Evolutionary conservation across 176 grass and related monocot species (phyloP).

Genomic region (Panicum miliaceum): DNA sequence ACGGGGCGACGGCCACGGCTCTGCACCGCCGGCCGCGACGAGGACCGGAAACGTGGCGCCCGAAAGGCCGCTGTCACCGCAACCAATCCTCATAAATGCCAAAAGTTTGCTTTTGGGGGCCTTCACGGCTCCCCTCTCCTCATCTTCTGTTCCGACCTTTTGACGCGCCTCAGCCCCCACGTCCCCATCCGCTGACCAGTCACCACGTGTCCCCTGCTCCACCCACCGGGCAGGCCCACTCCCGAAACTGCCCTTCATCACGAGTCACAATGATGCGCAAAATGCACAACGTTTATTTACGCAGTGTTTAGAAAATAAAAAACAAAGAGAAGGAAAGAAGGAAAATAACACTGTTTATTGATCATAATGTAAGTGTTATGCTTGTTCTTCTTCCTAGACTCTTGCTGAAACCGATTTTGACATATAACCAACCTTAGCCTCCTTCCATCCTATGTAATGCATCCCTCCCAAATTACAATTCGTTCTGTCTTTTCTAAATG

Average conservation of each 20-base stretch:
- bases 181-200: background rate
- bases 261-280: background rate
- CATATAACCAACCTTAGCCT: background rate
- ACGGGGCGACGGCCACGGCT: background rate
- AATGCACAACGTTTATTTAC: background rate
- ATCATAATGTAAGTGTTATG: background rate
- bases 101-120: constrained; percentile 51
- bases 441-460: too few species aligned
- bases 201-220: constrained; percentile 21
- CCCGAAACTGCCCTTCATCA: background rate
- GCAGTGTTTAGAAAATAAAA: background rate
- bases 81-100: constrained; percentile 50
- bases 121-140: background rate
- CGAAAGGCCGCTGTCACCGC: constrained; percentile 23
- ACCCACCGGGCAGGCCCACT: background rate
- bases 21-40: background rate
- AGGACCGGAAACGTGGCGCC: constrained; percentile 29
- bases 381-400: background rate
- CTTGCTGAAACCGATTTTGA: too few species aligned
- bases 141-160: constrained; percentile 13
- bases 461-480: too few species aligned
- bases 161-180: background rate
- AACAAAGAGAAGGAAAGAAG: too few species aligned
- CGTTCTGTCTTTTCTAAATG: too few species aligned
- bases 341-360: background rate